Base-by-base conservation (phyloP, 305 asterid species). In the Fraxinus greggii region DNA sequence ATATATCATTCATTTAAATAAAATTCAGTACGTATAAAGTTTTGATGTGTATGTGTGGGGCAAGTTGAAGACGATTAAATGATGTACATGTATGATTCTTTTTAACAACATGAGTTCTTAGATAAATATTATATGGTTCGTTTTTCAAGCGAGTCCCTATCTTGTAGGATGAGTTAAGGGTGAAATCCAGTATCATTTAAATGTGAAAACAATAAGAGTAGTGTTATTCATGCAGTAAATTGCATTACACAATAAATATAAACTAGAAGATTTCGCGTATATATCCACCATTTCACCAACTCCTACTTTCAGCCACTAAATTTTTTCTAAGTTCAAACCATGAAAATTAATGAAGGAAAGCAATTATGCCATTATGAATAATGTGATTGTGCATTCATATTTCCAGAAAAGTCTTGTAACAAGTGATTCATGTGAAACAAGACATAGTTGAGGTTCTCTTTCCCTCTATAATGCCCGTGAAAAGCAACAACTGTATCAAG, bases 351-450 rank as follows among this genome's bases (percentile, higher is more conserved):
- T 10, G 8, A 3, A 65, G 33, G 7, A 65, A 65, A 24, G 33
- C 35, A 67, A 12, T 28, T 13, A 28, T 67, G 38, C 3, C 15
- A n/a, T 28, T 67, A 67, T 67, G 74, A 67, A 67, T 67, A 67
- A 67, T 67, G 74, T 67, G 74, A 67, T 28, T 21, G 12, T 21
- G 70, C 28, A 61, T 59, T 7, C 29, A 61, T 19, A 23, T 5
- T 61, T 67, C 38, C 8, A 67, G 3, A 65, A 26, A 67, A 67
- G 78, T 48, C 63, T 72, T 70, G 12, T 35, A 7, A 33, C 21
- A 54, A 54, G 75, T 56, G 75, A 74, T 54, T 80, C 75, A 56
- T 56, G 75, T 80, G 83, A 56, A 35, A 24, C 23, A 63, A n/a
- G 67, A 33, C 29, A 21, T 78, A 29, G 26, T 24, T 33, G 81